Base-by-base conservation (phyloP, 2,329 filamentous ascomycete species). In the Ophiostoma novo-ulmi region DNA sequence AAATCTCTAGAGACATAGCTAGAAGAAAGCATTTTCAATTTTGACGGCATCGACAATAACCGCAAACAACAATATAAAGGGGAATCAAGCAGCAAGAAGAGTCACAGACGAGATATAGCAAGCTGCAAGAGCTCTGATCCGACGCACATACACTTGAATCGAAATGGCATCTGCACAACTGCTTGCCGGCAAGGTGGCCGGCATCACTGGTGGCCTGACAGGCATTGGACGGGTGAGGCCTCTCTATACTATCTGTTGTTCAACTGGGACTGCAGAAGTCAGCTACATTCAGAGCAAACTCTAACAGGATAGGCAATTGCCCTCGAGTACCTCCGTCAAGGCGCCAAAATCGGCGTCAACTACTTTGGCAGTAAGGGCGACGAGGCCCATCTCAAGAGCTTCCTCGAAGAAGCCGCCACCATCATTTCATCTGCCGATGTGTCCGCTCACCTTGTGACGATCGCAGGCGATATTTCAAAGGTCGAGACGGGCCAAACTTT, bases 111-210 rank as follows among this genome's bases (percentile, higher is more conserved):
- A 22, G 31, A 3, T 13, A 64, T n/a, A 31, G 58, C 35, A 26
- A 31, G 17, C 8, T 2, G 36, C 31, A 36, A 7, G 36, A 17
- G 22, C 11, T 8, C 14, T 6, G 26, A 6, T 35, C 1, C 36
- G 6, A 35, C 11, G 20, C 22, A 22, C 20, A 20, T 11, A 20
- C 6, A 7, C 17, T 48, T n/a, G 1, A 20, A 17, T 13, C 35
- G 36, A 41, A 39, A 73, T 73, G 72, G 13, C 72, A 1, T 22
- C 70, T 22, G 68, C 70, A 26, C 70, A 72, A 63, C 72, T 73
- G n/a, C 72, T 73, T 55, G 70, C 70, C n/a, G 72, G 72, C 70
- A 73, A 73, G 58, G 70, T 73, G 20, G 72, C 72, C 41, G 72
- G 67, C 67, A 65, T 73, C 69, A 73, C 72, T 13, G 72, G 72